Evolutionary conservation across 2,329 filamentous ascomycete genomes (phyloP), one percentile per base, ranked within the genome.

Genomic region (Chaetomiaceae sp.): DNA sequence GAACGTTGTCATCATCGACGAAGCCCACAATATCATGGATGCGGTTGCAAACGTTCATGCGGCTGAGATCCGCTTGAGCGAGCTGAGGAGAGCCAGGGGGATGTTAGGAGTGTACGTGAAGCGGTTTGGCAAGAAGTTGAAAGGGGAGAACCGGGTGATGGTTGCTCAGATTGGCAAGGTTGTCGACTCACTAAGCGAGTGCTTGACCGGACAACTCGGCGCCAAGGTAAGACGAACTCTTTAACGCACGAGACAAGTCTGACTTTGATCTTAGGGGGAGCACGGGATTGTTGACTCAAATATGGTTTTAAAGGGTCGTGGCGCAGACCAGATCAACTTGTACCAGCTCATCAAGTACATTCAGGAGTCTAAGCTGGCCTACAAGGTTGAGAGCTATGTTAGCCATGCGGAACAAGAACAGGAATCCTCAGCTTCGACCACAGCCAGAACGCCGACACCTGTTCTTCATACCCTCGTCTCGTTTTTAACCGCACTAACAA

Each of bases 1-100:
- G 5, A 94, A 95, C 64, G 77, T 99, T 0, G 84, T 99, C n/a
- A 87, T 99, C 23, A 89, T 99, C 43, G 94, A 99, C 61, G 94
- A 99, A 73, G 94, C 94, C 0, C 94, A 99, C 67, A 99, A 99
- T 65, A 81, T 99, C 48, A 96, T 96, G 86, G 91, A 96, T 67
- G 90, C 92, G 0, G 89, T 99, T 41, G 82, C 89, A 14, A 86
- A 85, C 41, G 94, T 96, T 30, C 85, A 96, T 66, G 91, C 91
- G 0, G 82, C 89, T 0, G 82, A 87, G 32, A 78, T 97, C 18
- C 82, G 81, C 2, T 73, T 95, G 4, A 73, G 74, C 23, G 90
- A 96, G 57, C 73, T 97, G 16, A 81, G 81, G 45, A 78, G 80
- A 54, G 89, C 87, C 2, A 80, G 89, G 48, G 77, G 78, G 44